Conservation (phyloP, 305 asterid species). For the Fraxinus baroniana region DNA sequence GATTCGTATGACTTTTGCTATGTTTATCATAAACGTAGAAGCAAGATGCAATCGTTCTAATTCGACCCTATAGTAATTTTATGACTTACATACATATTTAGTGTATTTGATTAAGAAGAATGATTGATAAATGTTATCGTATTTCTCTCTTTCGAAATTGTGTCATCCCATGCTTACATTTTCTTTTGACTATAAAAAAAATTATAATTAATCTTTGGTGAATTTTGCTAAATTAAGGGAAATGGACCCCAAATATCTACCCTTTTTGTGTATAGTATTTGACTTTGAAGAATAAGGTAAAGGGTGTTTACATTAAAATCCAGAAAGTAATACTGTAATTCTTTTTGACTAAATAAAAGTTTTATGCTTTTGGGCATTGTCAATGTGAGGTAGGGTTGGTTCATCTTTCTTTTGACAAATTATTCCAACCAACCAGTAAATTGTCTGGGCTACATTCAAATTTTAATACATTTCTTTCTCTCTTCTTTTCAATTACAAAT, state of each 20-base stretch:
- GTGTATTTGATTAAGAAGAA: background rate
- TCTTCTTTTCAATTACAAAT: too few species aligned
- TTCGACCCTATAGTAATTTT: background rate
- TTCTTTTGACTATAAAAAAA: background rate
- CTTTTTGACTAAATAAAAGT: slow-evolving; percentile 7
- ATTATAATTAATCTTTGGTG: background rate
- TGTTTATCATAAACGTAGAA: background rate
- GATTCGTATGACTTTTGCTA: background rate
- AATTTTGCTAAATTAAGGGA: background rate
- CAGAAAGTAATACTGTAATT: background rate
- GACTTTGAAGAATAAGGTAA: background rate
- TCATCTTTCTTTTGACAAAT: background rate
- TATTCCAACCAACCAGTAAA: background rate
- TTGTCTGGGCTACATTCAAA: too few species aligned
- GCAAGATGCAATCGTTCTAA: background rate
- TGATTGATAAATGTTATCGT: background rate
- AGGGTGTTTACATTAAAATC: background rate
- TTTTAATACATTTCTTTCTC: too few species aligned
- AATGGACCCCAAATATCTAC: background rate
- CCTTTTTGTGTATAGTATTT: background rate
- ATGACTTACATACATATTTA: background rate
- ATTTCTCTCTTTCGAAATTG: background rate
- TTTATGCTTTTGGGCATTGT: background rate
- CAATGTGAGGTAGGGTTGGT: background rate
- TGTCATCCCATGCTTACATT: background rate